Percentiles rank a stretch among this genome's conserved stretches.
Evolutionary conservation across 139 green algal genomes (phyloP).

Genomic region (Axilococcus clingmanii): DNA sequence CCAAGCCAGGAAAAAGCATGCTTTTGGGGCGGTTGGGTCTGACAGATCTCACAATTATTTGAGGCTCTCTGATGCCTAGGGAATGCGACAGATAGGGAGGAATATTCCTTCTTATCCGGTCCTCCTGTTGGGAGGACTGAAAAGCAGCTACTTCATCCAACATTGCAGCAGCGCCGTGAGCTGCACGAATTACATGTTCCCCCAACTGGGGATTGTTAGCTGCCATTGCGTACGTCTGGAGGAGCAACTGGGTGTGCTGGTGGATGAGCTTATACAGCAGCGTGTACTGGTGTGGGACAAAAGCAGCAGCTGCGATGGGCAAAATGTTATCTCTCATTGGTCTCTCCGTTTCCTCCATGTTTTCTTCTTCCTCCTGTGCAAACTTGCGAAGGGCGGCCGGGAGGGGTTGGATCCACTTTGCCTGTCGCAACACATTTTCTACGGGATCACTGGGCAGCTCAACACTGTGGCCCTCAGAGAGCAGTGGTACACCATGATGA

Average conservation of each 20-base stretch:
- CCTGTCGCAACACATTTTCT: too few species aligned
- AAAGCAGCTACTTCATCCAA: conserved; percentile 3
- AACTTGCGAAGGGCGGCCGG: too few species aligned
- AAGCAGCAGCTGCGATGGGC: neutral
- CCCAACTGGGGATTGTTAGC: too few species aligned
- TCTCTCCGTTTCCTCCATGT: too few species aligned
- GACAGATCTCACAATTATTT: neutral
- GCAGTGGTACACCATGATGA: too few species aligned
- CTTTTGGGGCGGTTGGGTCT: neutral
- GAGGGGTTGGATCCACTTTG: too few species aligned
- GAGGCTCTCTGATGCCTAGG: neutral
- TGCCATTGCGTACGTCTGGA: conserved; percentile 1
- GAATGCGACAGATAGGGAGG: conserved; percentile 11
- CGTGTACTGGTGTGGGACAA: conserved; percentile 15
- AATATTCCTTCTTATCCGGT: conserved; percentile 4
- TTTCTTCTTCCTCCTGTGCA: too few species aligned
- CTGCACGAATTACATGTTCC: neutral
- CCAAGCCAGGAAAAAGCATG: too few species aligned
- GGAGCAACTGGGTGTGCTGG: conserved; percentile 22
- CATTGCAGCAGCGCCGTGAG: neutral
- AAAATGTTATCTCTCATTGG: neutral
- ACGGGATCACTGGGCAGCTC: too few species aligned
- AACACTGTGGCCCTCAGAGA: too few species aligned
- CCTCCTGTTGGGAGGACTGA: neutral
- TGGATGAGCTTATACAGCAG: conserved; percentile 18